These are phyloP conservation scores for Fusarium sp. DNA, from an alignment of 2,329 filamentous ascomycete species.

Conservation along the genomic window DNA sequence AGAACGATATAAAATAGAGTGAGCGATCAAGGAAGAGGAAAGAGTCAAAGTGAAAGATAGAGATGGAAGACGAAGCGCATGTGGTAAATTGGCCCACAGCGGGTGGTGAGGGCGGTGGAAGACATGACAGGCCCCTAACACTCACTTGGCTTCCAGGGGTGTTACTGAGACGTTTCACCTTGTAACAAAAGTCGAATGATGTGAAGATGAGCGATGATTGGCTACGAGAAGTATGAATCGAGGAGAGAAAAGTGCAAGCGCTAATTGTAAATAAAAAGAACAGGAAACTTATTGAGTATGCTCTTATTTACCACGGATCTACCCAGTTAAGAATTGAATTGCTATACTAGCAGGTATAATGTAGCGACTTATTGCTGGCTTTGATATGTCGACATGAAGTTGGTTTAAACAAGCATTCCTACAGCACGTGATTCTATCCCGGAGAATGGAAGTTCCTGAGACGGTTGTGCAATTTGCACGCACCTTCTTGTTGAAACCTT, in stretches of 20 bases:
- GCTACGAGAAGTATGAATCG: neutral
- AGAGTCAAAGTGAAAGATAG: conserved; percentile 17
- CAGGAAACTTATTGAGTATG: neutral
- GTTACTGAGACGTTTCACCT: conserved; percentile 57
- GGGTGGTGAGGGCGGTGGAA: conserved; percentile 39
- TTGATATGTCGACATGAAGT: conserved; percentile 9
- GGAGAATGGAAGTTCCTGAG: conserved; percentile 15
- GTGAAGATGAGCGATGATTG: conserved; percentile 33
- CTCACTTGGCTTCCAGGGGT: conserved; percentile 35
- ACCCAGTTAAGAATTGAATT: neutral
- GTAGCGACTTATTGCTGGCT: neutral
- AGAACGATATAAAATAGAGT: conserved; percentile 4
- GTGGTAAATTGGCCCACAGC: conserved; percentile 33
- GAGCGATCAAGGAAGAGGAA: conserved; percentile 15
- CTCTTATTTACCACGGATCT: neutral
- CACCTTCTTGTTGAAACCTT: neutral
- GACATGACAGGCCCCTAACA: conserved; percentile 18
- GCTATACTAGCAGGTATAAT: neutral
- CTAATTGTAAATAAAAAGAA: neutral
- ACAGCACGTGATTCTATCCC: conserved; percentile 21
- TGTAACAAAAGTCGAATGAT: conserved; percentile 51
- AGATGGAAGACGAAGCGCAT: conserved; percentile 42
- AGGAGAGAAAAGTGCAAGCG: neutral
- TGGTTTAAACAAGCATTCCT: conserved; percentile 12
- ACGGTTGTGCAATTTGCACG: neutral